Evolutionary conservation across 768 basidiomycete species (phyloP), one percentile per base, ranked within the genome.

Genomic region (Boletus rex-veris): DNA sequence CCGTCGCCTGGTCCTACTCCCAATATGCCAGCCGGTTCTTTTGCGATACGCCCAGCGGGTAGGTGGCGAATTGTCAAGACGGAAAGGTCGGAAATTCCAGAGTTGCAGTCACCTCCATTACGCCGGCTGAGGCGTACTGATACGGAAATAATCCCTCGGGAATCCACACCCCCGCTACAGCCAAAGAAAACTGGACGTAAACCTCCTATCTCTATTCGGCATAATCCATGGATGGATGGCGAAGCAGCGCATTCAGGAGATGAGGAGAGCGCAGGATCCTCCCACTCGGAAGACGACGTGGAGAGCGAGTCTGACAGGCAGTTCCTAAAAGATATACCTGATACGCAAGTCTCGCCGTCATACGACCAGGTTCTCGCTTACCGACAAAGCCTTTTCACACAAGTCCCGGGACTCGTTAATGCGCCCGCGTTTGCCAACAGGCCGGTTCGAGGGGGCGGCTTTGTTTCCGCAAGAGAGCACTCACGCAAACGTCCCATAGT

Each of bases 211-310:
- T 71, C 70, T 67, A 79, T 66, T 61, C 69, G 66, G 42, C 50
- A 67, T 44, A 73, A 76, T 58, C 75, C 71, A 1, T 74, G 84
- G 64, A 75, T 90, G 48, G 89, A 90, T 59, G 74, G 81, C 33
- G 86, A 85, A 64, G 91, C 91, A 4, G 69, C 69, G 16, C 91
- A 92, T 61, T 93, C 92, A 9, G 91, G 90, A 18, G 89, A 90
- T 52, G 91, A 92, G 62, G 75, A 76, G 50, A 86, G 85, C 60
- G 79, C 75, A 50, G 88, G 88, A 33, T 75, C 73, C 1, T 85
- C 84, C 1, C 76, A 76, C 72, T 60, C 80, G 77, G 56, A 81
- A 37, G 77, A 80, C 24, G 74, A 72, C 26, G 62, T 64, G 33
- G 86, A 86, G 62, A 80, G 76, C 64, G 88, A 87, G 62, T 82